Percentiles rank a stretch among this genome's conserved stretches.
These are phyloP conservation scores for Chaetothyriales sp. DNA, from an alignment of 2,329 filamentous ascomycete species.

Conservation along the genomic window DNA sequence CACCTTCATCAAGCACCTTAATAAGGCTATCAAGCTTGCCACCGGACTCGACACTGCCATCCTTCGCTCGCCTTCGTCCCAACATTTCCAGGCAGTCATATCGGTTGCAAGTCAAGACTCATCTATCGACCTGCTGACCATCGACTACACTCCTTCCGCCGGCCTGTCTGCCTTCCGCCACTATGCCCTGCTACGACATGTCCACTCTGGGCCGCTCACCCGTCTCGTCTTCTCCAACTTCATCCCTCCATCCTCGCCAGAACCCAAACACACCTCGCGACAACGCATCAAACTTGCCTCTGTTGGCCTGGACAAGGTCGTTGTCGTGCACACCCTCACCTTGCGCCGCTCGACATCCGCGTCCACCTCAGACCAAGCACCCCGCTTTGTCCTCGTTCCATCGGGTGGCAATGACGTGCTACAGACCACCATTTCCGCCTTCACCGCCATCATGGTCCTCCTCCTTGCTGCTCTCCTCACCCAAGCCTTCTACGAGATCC, in stretches of 20 bases:
- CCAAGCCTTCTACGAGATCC: slow-evolving; percentile 47
- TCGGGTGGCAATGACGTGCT: slow-evolving; percentile 41
- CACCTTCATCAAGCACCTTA: slow-evolving; percentile 44
- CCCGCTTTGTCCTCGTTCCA: slow-evolving; percentile 57
- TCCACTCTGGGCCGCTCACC: slow-evolving; percentile 47
- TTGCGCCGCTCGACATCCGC: slow-evolving; percentile 32
- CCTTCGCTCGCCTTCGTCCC: slow-evolving; percentile 45
- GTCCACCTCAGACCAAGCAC: slow-evolving; percentile 35
- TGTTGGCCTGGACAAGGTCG: slow-evolving; percentile 65
- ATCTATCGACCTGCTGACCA: slow-evolving; percentile 62
- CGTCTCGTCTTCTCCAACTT: slow-evolving; percentile 41
- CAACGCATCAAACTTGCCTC: slow-evolving; percentile 65
- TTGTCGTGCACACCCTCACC: slow-evolving; percentile 66
- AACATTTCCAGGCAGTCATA: slow-evolving; percentile 62
- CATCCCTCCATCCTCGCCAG: slow-evolving; percentile 35
- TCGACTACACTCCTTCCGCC: slow-evolving; percentile 47
- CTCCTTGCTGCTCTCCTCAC: slow-evolving; percentile 50
- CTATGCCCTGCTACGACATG: slow-evolving; percentile 40
- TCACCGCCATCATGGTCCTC: slow-evolving; percentile 48
- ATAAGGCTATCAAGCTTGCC: slow-evolving; percentile 56
- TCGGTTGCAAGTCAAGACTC: slow-evolving; percentile 69
- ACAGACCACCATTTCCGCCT: slow-evolving; percentile 40
- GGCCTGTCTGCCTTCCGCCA: slow-evolving; percentile 35
- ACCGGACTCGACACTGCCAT: slow-evolving; percentile 65
- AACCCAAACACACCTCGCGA: slow-evolving; percentile 34